Base-by-base conservation (phyloP, 1,284 basidiomycete genomes). In the Sporisorium sorghi region DNA sequence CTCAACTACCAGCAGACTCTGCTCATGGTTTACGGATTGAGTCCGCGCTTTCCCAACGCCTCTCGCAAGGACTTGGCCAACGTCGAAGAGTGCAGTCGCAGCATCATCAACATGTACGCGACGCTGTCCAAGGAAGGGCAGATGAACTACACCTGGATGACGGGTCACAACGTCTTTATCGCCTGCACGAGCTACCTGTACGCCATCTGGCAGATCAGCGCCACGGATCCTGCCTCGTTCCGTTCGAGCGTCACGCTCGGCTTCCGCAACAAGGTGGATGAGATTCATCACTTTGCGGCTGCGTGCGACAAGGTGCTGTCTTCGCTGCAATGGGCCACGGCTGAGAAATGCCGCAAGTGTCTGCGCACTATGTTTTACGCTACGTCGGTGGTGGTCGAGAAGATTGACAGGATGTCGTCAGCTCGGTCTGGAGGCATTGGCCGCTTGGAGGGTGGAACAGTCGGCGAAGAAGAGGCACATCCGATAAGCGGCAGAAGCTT, bases 101-200 rank as follows among this genome's bases (percentile, higher is more conserved):
- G 68, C 68, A 75, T 75, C 64, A 67, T 75, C 73, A 66, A 67
- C 54, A 75, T 72, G 68, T 75, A 75, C n/a, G 73, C 67, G 24
- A 64, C 63, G 14, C 51, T 75, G 21, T 71, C 73, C n/a, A 71
- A 68, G 48, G 73, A 72, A 24, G 68, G 73, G 1, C 73, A 75
- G 46, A 71, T 72, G 67, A 75, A 75, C 48, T 75, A 75, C 43
- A 70, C 68, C 11, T 75, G 68, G 68, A 75, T 75, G 73, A 75
- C 73, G 7, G 73, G 73, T 10, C 73, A 75, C 54, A 72, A 71
- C 26, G 64, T 75, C 46, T 75, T 71, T 26, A 67, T 72, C 48
- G 68, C 64, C 12, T 71, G 73, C 61, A 68, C 68, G 2, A 66
- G 62, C 57, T 72, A 72, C 21, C 58, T 75, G 11, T 75, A 72